These are phyloP conservation scores for Paspalum vaginatum DNA, from an alignment of 176 grass and related monocot species.

Conservation along the genomic window DNA sequence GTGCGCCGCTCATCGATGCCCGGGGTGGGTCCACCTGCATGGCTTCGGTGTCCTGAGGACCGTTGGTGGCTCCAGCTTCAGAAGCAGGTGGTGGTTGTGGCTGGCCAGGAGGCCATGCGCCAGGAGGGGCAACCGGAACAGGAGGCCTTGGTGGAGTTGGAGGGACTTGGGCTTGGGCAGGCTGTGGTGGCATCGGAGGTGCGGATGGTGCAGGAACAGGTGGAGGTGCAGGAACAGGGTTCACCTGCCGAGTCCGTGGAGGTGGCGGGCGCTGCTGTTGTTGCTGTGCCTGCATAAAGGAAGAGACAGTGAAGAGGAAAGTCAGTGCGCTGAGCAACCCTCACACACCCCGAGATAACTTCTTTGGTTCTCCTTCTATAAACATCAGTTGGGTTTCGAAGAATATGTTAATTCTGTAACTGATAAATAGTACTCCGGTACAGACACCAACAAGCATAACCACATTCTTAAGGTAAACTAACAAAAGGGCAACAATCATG, in stretches of 20 bases:
- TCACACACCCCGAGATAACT: background rate
- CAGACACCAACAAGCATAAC: background rate
- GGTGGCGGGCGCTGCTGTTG: slow-evolving; percentile 54
- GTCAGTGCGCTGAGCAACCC: background rate
- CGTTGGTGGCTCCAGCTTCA: slow-evolving; percentile 15
- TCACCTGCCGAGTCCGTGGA: slow-evolving; percentile 37
- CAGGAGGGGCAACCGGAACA: slow-evolving; percentile 43
- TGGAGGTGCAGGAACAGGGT: slow-evolving; percentile 32
- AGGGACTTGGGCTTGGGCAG: slow-evolving; percentile 42
- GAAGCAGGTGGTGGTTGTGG: slow-evolving; percentile 30
- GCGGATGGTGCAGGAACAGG: slow-evolving; percentile 36
- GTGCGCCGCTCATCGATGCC: slow-evolving; percentile 10
- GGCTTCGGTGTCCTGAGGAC: slow-evolving; percentile 26
- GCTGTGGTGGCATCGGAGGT: slow-evolving; percentile 36
- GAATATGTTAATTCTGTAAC: background rate
- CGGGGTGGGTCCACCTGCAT: slow-evolving; percentile 28
- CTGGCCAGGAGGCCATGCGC: slow-evolving; percentile 37
- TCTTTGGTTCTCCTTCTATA: background rate
- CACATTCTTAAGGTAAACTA: background rate
- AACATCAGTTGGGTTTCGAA: background rate
- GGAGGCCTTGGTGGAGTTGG: slow-evolving; percentile 18
- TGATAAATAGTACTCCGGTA: background rate
- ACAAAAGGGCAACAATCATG: background rate
- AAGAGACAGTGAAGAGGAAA: background rate
- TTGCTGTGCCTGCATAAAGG: slow-evolving; percentile 50